Evolutionary conservation across 805 yeast species (phyloP), one percentile per base, ranked within the genome.

Genomic region (Lachancea mirantina): DNA sequence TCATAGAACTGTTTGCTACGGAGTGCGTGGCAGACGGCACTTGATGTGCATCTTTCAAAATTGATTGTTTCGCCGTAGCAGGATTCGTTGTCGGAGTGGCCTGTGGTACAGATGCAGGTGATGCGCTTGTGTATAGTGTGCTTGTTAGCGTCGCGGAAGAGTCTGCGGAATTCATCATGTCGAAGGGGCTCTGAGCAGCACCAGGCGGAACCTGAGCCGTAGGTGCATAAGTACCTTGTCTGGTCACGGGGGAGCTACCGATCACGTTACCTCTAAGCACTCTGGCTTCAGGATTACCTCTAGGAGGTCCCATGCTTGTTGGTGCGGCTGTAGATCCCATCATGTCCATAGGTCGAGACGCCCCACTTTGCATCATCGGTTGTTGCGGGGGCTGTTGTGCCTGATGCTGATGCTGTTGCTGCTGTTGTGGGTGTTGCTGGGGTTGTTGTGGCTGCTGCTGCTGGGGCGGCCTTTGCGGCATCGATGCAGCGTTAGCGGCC

Each of bases 231-330:
- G 30, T 13, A 19, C 19, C 30, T 6, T 19, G 9, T 25, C 20
- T 25, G n/a, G 26, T 25, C 15, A 19, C 13, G 7, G 35, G 29
- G 4, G 35, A 26, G 10, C 30, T 17, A 9, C 25, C 26, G 4
- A 30, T 14, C 19, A 16, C 29, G 10, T 19, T 17, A 14, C 25
- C 9, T 11, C 18, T 32, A 9, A 15, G 13, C 11, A 7, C 31
- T 17, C 27, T 32, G 4, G 24, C 6, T 8, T 32, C 36, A n/a
- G n/a, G n/a, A 22, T 17, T 21, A n/a, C 16, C 18, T 15, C 27
- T 14, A 8, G 36, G 31, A 9, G 36, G 36, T 6, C 30, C 36
- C 36, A 32, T 32, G 20, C 13, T 14, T 5, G 31, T 13, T 16
- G n/a, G n/a, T n/a, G n/a, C n/a, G n/a, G n/a, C n/a, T n/a, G n/a